Percentiles rank a stretch among this genome's conserved stretches.
These are phyloP conservation scores for Gnomoniopsis sp. DNA, from an alignment of 2,329 filamentous ascomycete species.

Conservation along the genomic window DNA sequence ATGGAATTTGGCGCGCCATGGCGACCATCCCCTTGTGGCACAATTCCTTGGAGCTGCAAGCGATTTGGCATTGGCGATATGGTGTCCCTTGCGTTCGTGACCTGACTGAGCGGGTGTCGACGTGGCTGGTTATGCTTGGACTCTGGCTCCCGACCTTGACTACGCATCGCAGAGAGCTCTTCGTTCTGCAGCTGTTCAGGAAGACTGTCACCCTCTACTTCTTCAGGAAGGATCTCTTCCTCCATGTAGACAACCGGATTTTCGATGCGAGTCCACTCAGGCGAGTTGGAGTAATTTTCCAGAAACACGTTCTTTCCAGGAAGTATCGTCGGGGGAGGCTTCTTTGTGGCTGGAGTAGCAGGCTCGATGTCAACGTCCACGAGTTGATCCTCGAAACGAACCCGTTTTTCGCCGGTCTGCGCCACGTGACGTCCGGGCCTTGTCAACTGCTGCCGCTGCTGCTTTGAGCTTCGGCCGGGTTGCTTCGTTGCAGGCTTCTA, in stretches of 20 bases:
- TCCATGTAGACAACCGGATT: slow-evolving; percentile 13
- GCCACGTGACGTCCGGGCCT: background rate
- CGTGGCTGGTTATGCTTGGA: background rate
- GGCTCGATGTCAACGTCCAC: background rate
- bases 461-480: slow-evolving; percentile 8
- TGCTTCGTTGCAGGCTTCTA: slow-evolving; percentile 21
- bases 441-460: background rate
- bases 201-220: background rate
- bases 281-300: slow-evolving; percentile 12
- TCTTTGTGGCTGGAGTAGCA: too few relatives aligned
- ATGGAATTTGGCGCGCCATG: background rate
- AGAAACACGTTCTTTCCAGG: slow-evolving; percentile 9
- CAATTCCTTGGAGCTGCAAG: too few relatives aligned
- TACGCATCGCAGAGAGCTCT: background rate
- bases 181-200: background rate
- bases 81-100: background rate
- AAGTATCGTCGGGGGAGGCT: background rate
- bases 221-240: background rate
- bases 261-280: slow-evolving; percentile 8
- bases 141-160: background rate
- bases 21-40: background rate
- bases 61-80: too few relatives aligned
- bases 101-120: slow-evolving; percentile 2
- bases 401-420: background rate
- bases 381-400: background rate